These are phyloP conservation scores for Penicillium desertorum DNA, from an alignment of 495 filamentous ascomycete species.

Conservation along the genomic window DNA sequence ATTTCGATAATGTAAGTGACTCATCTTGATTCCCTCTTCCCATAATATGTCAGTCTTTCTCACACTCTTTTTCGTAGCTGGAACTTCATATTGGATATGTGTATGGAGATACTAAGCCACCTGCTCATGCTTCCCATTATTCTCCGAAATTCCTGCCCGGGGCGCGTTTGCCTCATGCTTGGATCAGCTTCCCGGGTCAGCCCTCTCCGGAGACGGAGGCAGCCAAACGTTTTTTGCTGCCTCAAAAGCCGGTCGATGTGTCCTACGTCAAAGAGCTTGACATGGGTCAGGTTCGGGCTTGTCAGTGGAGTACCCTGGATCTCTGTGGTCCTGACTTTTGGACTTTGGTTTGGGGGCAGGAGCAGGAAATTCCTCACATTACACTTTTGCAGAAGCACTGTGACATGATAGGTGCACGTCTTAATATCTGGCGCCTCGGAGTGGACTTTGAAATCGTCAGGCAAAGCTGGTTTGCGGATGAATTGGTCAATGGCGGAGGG, in stretches of 20 bases:
- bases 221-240: neutral
- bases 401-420: neutral
- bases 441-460: constrained; percentile 2
- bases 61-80: constrained; percentile 4
- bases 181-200: constrained; percentile 14
- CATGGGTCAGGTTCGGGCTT: constrained; percentile 7
- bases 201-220: neutral
- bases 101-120: constrained; percentile 26
- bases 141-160: constrained; percentile 20
- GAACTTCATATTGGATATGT: constrained; percentile 35
- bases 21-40: neutral
- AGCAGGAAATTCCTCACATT: neutral
- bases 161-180: constrained; percentile 29
- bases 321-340: constrained; percentile 25
- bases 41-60: neutral
- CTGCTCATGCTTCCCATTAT: constrained; percentile 27
- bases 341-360: constrained; percentile 16
- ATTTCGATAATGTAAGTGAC: constrained; percentile 31
- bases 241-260: constrained; percentile 13
- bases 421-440: constrained; percentile 12
- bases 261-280: constrained; percentile 26
- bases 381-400: constrained; percentile 1
- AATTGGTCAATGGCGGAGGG: constrained; percentile 4
- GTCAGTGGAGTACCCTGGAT: constrained; percentile 30
- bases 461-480: constrained; percentile 8